Evolutionary conservation across 768 basidiomycete genomes (phyloP).

Genomic region (Cubamyces sp.): DNA sequence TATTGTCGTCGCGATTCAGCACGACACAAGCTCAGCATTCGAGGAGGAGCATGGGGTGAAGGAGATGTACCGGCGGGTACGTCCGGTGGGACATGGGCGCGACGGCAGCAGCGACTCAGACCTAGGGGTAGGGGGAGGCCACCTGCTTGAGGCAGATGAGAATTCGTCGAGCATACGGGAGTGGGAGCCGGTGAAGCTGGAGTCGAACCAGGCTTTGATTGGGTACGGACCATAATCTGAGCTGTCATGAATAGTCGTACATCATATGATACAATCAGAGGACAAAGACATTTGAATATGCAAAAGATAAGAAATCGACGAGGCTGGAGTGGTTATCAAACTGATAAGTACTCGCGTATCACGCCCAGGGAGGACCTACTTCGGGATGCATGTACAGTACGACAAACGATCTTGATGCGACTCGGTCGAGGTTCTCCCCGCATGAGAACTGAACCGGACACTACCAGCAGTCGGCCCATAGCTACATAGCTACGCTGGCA

Average conservation of each 20-base stretch:
- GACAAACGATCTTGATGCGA: no score
- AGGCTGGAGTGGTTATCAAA: no score
- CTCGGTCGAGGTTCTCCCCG: no score
- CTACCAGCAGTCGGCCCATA: no score
- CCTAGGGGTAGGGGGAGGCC: neutral
- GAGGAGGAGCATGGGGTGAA: slow-evolving; percentile 11
- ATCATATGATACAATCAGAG: no score
- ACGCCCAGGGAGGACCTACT: no score
- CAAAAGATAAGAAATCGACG: no score
- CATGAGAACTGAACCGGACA: no score
- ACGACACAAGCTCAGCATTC: slow-evolving; percentile 10
- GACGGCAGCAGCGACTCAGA: neutral
- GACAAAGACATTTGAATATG: no score
- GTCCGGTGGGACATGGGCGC: neutral
- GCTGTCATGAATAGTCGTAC: neutral
- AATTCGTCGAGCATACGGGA: slow-evolving; percentile 3
- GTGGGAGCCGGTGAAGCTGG: slow-evolving; percentile 3
- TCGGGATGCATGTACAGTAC: no score
- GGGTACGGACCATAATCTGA: neutral
- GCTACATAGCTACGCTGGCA: no score
- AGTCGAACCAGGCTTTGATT: neutral
- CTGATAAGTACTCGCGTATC: no score
- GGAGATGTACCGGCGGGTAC: slow-evolving; percentile 4
- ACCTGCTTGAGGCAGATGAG: neutral
- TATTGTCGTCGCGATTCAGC: slow-evolving; percentile 14